phyloP scores from a whole-genome alignment of 2,329 filamentous ascomycete genomes.

The Cladosporium sp. region DNA sequence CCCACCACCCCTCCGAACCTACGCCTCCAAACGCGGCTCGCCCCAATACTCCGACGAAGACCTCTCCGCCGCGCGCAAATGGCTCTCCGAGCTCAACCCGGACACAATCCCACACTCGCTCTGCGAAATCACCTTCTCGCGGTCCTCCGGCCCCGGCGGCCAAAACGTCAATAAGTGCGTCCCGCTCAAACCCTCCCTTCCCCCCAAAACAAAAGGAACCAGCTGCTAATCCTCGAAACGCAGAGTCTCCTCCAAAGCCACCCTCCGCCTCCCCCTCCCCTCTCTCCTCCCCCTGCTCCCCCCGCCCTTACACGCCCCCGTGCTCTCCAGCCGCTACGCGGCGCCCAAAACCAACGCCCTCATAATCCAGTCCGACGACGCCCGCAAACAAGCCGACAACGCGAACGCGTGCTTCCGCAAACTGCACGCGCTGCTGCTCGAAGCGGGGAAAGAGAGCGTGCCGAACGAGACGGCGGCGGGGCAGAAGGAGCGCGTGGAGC shows the following conservation, averaged over 20 bases:
- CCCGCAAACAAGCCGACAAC: conserved; percentile 56
- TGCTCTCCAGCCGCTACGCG: conserved; percentile 50
- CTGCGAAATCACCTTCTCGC: conserved; percentile 55
- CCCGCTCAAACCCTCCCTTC: background rate
- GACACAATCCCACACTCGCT: conserved; percentile 51
- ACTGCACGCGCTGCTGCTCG: conserved; percentile 49
- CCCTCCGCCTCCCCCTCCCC: conserved; percentile 50
- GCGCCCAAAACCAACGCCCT: conserved; percentile 48
- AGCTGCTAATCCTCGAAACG: background rate
- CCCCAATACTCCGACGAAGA: conserved; percentile 3
- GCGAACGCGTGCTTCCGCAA: conserved; percentile 54
- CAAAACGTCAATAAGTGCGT: conserved; percentile 65
- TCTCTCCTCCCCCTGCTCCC: conserved; percentile 50
- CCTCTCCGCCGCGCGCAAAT: conserved; percentile 7
- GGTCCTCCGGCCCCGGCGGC: conserved; percentile 59
- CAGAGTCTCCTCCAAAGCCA: conserved; percentile 62
- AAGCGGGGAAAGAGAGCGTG: conserved; percentile 45
- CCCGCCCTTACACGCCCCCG: conserved; percentile 44
- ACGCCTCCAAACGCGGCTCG: conserved; percentile 2
- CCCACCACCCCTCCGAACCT: background rate
- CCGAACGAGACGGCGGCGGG: conserved; percentile 56
- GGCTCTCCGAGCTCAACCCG: conserved; percentile 45
- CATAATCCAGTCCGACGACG: conserved; percentile 58
- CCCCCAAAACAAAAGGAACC: too few relatives aligned
- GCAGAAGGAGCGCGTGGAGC: conserved; percentile 49